These are phyloP conservation scores for Tulasnella sp. DNA, from an alignment of 768 basidiomycete genomes.

Conservation along the genomic window DNA sequence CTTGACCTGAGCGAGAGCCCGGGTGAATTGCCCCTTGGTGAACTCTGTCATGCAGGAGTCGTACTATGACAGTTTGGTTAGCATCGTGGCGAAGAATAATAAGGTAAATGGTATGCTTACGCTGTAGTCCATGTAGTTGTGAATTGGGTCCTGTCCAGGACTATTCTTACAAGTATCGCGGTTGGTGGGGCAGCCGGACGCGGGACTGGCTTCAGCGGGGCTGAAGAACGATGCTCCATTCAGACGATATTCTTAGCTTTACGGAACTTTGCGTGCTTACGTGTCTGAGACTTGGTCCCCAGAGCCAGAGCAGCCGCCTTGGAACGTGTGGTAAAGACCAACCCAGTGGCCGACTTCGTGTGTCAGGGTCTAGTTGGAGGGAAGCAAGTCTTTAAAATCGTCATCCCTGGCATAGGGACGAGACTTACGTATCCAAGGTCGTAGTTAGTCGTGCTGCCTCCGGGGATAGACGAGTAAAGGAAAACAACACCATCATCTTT, in stretches of 20 bases:
- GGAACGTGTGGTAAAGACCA: constrained; percentile 39
- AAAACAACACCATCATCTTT: constrained; percentile 37
- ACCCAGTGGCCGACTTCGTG: constrained; percentile 39
- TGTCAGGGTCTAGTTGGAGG: constrained; percentile 30
- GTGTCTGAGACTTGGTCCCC: constrained; percentile 26
- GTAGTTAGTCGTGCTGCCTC: constrained; percentile 22
- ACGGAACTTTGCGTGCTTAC: constrained; percentile 25
- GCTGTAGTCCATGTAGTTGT: constrained; percentile 25
- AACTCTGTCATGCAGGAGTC: constrained; percentile 24
- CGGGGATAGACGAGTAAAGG: constrained; percentile 31
- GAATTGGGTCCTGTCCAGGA: constrained; percentile 23
- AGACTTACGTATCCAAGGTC: constrained; percentile 10
- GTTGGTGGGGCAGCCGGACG: constrained; percentile 33
- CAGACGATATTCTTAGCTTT: neutral
- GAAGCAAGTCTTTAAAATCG: neutral
- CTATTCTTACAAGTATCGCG: constrained; percentile 31
- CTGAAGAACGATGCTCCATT: constrained; percentile 6
- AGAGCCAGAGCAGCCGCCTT: constrained; percentile 28
- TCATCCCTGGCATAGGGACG: neutral
- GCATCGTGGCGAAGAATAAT: neutral
- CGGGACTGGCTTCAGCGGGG: constrained; percentile 28
- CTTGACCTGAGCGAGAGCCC: constrained; percentile 3
- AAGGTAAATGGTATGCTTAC: neutral
- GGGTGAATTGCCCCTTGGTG: constrained; percentile 22
- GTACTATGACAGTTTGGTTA: neutral